phyloP scores from a whole-genome alignment of 2,329 filamentous ascomycete species.

The Penicillium capsulatum region DNA sequence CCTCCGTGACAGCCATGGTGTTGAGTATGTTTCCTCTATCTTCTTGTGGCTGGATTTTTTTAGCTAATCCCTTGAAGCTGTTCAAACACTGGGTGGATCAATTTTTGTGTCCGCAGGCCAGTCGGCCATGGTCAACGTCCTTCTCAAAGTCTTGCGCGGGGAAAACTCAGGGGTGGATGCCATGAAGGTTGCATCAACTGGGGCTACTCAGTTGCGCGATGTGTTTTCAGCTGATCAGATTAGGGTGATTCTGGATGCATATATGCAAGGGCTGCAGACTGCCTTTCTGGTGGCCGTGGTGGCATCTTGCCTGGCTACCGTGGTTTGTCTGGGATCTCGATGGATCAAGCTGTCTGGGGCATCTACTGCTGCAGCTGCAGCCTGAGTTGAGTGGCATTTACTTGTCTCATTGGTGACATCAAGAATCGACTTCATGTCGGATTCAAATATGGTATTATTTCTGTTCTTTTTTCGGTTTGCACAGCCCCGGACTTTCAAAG shows the following conservation, averaged over 20 bases:
- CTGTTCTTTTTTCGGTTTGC: too few relatives aligned
- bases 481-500: too few relatives aligned
- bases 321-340: too few relatives aligned
- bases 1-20: conserved; percentile 18
- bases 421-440: too few relatives aligned
- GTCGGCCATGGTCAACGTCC: conserved; percentile 32
- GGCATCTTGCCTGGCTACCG: too few relatives aligned
- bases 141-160: conserved; percentile 22
- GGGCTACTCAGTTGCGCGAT: conserved; percentile 30
- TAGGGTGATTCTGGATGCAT: conserved; percentile 26
- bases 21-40: conserved; percentile 7
- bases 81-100: conserved; percentile 32
- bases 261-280: conserved; percentile 30
- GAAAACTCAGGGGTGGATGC: conserved; percentile 26
- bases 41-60: not conserved
- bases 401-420: too few relatives aligned
- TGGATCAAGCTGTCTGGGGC: too few relatives aligned
- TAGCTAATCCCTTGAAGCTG: conserved; percentile 10
- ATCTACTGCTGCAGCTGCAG: too few relatives aligned
- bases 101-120: conserved; percentile 32
- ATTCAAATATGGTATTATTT: too few relatives aligned
- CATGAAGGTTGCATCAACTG: conserved; percentile 24
- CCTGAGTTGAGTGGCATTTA: too few relatives aligned
- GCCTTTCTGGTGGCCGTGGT: too few relatives aligned
- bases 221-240: conserved; percentile 23